Conservation (phyloP, 352 stramenopile species). For the Globisporangium polare region DNA sequence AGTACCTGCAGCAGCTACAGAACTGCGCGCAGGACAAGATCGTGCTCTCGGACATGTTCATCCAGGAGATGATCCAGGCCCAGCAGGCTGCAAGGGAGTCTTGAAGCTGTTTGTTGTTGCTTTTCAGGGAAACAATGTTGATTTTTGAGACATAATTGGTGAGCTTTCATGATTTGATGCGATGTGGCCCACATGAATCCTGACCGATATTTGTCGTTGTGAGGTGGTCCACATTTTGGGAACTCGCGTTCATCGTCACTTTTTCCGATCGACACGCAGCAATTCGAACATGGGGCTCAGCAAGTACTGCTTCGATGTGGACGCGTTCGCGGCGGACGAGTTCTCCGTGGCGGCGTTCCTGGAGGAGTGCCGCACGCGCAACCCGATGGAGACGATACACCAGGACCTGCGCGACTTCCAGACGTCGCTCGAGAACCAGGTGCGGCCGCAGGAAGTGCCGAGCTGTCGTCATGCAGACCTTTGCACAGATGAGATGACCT, state of each 20-base stretch:
- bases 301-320: conserved; percentile 82
- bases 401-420: conserved; percentile 83
- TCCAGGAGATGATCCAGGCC: conserved; percentile 80
- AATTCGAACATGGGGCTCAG: conserved; percentile 27
- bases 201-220: too few relatives aligned
- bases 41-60: conserved; percentile 81
- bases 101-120: conserved; percentile 5
- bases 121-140: not conserved
- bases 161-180: too few relatives aligned
- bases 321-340: conserved; percentile 68
- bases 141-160: conserved; percentile 1
- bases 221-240: too few relatives aligned
- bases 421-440: conserved; percentile 84
- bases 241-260: too few relatives aligned
- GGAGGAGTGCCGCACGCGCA: conserved; percentile 67
- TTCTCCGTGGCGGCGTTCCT: conserved; percentile 72
- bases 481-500: not conserved
- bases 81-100: conserved; percentile 78
- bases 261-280: too few relatives aligned
- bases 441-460: conserved; percentile 1
- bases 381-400: conserved; percentile 82
- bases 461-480: not conserved
- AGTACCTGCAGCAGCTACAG: conserved; percentile 84
- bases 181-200: too few relatives aligned
- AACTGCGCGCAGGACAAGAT: conserved; percentile 86